phyloP scores from a whole-genome alignment of 2,329 filamentous ascomycete genomes.

The Sclerotinia minor region DNA sequence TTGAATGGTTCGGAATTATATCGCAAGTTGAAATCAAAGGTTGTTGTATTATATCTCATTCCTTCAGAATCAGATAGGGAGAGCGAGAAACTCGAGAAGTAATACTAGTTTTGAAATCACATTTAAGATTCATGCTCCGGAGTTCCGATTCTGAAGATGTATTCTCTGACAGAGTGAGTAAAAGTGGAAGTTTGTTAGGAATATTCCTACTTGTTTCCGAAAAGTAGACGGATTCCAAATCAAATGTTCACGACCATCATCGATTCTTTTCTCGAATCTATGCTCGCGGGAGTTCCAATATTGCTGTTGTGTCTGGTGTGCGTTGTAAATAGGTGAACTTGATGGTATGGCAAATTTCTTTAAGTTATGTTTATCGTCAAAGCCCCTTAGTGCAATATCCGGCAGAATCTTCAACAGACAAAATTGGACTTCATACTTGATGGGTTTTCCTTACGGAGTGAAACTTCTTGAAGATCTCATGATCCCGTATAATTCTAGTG shows the following conservation, averaged over 20 bases:
- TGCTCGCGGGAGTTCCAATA: too few relatives aligned
- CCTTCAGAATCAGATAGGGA: not conserved
- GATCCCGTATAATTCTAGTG: too few relatives aligned
- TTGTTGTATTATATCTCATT: not conserved
- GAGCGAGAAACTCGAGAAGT: too few relatives aligned
- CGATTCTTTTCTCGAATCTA: not conserved
- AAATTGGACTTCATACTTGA: not conserved
- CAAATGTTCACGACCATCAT: too few relatives aligned
- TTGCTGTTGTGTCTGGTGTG: too few relatives aligned
- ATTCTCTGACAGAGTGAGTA: too few relatives aligned
- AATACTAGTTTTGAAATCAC: too few relatives aligned
- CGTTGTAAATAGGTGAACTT: not conserved
- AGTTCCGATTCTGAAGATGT: too few relatives aligned
- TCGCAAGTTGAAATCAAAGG: not conserved
- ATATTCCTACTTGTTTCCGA: too few relatives aligned
- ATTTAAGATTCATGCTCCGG: too few relatives aligned
- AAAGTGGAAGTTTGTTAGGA: too few relatives aligned
- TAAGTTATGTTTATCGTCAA: not conserved
- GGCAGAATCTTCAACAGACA: not conserved
- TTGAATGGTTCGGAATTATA: not conserved
- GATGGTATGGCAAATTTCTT: not conserved
- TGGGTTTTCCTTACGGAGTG: not conserved
- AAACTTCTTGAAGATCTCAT: not conserved
- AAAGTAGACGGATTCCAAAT: too few relatives aligned
- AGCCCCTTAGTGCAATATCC: not conserved